Evolutionary conservation across 2,329 filamentous ascomycete species (phyloP).

Genomic region (Dothidotthia symphoricarpi): DNA sequence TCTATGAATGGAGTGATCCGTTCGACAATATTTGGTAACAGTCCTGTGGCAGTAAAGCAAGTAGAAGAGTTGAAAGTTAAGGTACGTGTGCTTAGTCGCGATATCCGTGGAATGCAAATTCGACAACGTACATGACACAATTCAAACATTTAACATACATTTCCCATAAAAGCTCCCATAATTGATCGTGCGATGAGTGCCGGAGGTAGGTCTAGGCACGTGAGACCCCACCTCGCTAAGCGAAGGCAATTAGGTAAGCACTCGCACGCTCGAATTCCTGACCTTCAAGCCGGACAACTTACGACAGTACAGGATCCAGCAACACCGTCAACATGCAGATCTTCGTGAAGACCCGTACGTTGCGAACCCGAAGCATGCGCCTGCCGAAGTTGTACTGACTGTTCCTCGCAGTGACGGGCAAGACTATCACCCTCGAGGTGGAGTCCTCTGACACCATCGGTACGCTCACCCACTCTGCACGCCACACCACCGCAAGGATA

Average conservation of each 20-base stretch:
- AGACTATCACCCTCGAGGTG: conserved; percentile 99
- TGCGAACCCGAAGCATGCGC: neutral
- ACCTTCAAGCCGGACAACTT: conserved; percentile 14
- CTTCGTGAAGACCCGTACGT: conserved; percentile 96
- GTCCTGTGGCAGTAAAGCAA: too few relatives aligned
- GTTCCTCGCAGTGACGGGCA: conserved; percentile 65
- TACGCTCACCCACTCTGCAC: conserved; percentile 25
- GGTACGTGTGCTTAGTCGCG: too few relatives aligned
- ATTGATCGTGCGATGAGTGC: neutral
- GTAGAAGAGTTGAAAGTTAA: too few relatives aligned
- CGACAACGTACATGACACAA: too few relatives aligned
- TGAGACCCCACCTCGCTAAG: conserved; percentile 4
- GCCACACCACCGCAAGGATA: conserved; percentile 12
- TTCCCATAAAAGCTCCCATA: too few relatives aligned
- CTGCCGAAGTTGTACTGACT: conserved; percentile 11
- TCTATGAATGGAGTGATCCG: too few relatives aligned
- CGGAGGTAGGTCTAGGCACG: neutral
- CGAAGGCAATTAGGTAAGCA: conserved; percentile 5
- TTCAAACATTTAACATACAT: too few relatives aligned
- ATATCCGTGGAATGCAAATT: too few relatives aligned
- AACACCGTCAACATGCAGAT: conserved; percentile 39
- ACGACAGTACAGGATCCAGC: conserved; percentile 26
- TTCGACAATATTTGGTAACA: too few relatives aligned
- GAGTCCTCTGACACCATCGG: conserved; percentile 95
- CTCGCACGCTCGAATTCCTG: conserved; percentile 20